Base-by-base conservation (phyloP, 2,329 filamentous ascomycete species). In the Colletotrichum theobromicola region DNA sequence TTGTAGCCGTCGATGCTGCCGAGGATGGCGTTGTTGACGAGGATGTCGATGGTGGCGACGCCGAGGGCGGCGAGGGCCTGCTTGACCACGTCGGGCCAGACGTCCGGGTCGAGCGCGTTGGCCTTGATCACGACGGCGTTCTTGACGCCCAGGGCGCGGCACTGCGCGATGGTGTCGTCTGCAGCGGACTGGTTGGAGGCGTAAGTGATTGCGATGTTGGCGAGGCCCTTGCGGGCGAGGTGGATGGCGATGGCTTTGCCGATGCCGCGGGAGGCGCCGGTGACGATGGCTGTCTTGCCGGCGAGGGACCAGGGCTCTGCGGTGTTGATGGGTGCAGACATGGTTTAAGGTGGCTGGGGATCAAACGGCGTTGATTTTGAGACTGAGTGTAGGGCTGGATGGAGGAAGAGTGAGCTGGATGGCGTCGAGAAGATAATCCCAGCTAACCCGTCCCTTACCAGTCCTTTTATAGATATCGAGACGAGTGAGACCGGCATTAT, bases 281-380 rank as follows among this genome's bases (percentile, higher is more conserved):
- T 71, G n/a, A 71, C 68, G 28, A 71, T 26, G 61, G 68, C 68
- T 1, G 68, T 58, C 32, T 67, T 71, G 28, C 67, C 67, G 18
- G 13, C 10, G 2, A 70, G 42, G 16, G 67, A 70, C 58, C 57
- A 70, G 12, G 67, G 57, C 26, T 68, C 21, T 7, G 58, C 13
- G 3, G 7, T 66, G 34, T 42, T 57, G 62, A 30, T n/a, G 7
- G 69, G 21, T 4, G 32, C 30, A 42, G 64, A 37, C 64, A 67
- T 67, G 9, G 1, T 37, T 9, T 26, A 12, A 15, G 1, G n/a
- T 28, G 12, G 12, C 0, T 2, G 12, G n/a, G n/a, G 37, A n/a
- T 24, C 42, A 28, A 21, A n/a, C n/a, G 30, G 34, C 0, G 6
- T 7, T 16, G n/a, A 4, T 0, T 21, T 32, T 10, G 9, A 5